Conservation (phyloP, 192 early-diverging fungal genomes). For the Oehlia diaphana region DNA sequence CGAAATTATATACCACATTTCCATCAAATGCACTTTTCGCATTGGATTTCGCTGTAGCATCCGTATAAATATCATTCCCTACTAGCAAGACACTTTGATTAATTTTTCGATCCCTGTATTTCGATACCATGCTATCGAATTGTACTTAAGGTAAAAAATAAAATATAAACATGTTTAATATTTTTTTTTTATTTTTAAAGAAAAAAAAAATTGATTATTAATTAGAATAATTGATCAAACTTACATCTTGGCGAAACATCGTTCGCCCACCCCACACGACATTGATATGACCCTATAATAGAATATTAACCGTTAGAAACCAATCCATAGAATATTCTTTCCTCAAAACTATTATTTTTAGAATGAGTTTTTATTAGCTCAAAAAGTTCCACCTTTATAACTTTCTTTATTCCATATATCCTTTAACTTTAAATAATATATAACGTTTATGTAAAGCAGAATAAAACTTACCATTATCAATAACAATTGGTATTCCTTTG, state of each 20-base stretch:
- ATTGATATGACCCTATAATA: slow-evolving; percentile 64
- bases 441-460: too few species aligned
- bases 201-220: not conserved
- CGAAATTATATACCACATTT: slow-evolving; percentile 69
- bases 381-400: too few species aligned
- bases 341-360: not conserved
- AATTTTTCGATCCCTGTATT: slow-evolving; percentile 59
- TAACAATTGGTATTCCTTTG: slow-evolving; percentile 38
- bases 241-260: slow-evolving; percentile 60
- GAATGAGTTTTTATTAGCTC: not conserved
- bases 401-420: too few species aligned
- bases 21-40: slow-evolving; percentile 66
- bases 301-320: not conserved
- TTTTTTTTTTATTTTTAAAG: not conserved
- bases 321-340: not conserved
- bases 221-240: slow-evolving; percentile 27
- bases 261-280: slow-evolving; percentile 81
- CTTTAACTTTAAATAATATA: too few species aligned
- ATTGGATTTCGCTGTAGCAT: slow-evolving; percentile 52
- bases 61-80: slow-evolving; percentile 67
- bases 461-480: slow-evolving; percentile 42
- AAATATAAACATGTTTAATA: not conserved
- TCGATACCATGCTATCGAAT: slow-evolving; percentile 71
- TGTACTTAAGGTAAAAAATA: slow-evolving; percentile 48
- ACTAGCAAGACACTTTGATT: slow-evolving; percentile 50